phyloP scores from a whole-genome alignment of 192 early-diverging fungal species.

The Coemansia sp. region DNA sequence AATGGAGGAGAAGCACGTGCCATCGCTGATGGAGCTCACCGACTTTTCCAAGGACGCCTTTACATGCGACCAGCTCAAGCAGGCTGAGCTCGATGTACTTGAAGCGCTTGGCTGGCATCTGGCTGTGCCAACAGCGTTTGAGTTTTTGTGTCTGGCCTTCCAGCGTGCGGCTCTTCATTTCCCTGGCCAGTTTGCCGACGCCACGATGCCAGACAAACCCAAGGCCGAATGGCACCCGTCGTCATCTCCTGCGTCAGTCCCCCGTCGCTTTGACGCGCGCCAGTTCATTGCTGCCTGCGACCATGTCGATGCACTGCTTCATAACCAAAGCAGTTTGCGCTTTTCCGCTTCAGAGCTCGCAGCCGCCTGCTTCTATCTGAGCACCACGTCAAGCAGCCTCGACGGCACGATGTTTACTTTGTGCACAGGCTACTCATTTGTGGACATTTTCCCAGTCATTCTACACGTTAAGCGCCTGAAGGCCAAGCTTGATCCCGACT shows the following conservation, averaged over 20 bases:
- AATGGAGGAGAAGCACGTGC: conserved; percentile 51
- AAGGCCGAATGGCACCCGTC: neutral
- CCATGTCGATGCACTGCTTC: conserved; percentile 43
- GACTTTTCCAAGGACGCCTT: conserved; percentile 55
- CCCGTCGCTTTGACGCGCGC: conserved; percentile 28
- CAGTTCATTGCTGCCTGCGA: conserved; percentile 45
- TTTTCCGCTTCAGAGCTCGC: conserved; percentile 43
- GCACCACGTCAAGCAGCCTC: conserved; percentile 25
- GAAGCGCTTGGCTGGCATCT: conserved; percentile 47
- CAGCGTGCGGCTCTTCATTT: conserved; percentile 44
- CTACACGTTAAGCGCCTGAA: conserved; percentile 28
- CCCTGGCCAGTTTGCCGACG: conserved; percentile 34
- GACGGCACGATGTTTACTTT: conserved; percentile 26
- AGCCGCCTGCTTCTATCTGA: conserved; percentile 51
- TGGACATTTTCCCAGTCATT: conserved; percentile 26
- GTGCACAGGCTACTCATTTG: conserved; percentile 42
- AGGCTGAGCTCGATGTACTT: conserved; percentile 52
- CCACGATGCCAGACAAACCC: neutral
- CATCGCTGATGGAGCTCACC: conserved; percentile 46
- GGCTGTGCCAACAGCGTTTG: conserved; percentile 46
- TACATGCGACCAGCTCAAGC: conserved; percentile 39
- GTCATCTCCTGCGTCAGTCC: conserved; percentile 21
- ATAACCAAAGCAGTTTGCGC: conserved; percentile 30
- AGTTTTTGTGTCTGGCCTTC: conserved; percentile 45
- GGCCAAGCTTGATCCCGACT: conserved; percentile 6